These are phyloP conservation scores for Microcyclospora tardicrescens DNA, from an alignment of 2,329 filamentous ascomycete species.

Conservation along the genomic window DNA sequence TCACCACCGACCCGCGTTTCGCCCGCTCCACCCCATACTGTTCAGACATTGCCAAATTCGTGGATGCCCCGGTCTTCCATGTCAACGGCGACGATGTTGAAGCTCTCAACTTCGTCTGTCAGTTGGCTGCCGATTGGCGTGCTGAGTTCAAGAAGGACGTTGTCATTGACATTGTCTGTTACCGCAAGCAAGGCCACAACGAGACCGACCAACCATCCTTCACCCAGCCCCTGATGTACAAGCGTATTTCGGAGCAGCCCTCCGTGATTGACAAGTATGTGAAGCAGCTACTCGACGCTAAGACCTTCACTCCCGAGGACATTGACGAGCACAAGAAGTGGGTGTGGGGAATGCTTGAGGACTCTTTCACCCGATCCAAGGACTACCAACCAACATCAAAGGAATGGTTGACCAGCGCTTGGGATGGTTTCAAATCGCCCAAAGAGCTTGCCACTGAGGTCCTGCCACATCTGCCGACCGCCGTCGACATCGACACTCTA, in stretches of 20 bases:
- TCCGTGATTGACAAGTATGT: constrained; percentile 84
- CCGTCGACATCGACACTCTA: constrained; percentile 57
- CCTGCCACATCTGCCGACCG: constrained; percentile 79
- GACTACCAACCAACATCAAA: constrained; percentile 94
- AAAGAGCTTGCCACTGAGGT: constrained; percentile 95
- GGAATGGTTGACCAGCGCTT: constrained; percentile 96
- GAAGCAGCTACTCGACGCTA: constrained; percentile 78
- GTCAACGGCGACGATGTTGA: constrained; percentile 98
- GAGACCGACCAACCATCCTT: constrained; percentile 99
- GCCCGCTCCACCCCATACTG: constrained; percentile 96
- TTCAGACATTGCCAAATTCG: constrained; percentile 97
- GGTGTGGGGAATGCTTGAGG: constrained; percentile 98
- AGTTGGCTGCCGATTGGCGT: constrained; percentile 93
- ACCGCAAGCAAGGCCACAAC: constrained; percentile 98
- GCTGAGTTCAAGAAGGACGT: constrained; percentile 98
- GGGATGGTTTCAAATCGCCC: constrained; percentile 98
- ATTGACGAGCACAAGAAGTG: constrained; percentile 98
- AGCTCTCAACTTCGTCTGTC: constrained; percentile 95
- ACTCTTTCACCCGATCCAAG: constrained; percentile 94
- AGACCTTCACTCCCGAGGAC: constrained; percentile 93
- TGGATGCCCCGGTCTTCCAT: constrained; percentile 97
- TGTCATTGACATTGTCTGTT: constrained; percentile 95
- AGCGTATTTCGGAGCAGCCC: constrained; percentile 77
- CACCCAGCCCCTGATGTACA: constrained; percentile 99
- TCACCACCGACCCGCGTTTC: constrained; percentile 96